These are phyloP conservation scores for Geranomyces michiganensis DNA, from an alignment of 192 early-diverging fungal genomes.

Conservation along the genomic window DNA sequence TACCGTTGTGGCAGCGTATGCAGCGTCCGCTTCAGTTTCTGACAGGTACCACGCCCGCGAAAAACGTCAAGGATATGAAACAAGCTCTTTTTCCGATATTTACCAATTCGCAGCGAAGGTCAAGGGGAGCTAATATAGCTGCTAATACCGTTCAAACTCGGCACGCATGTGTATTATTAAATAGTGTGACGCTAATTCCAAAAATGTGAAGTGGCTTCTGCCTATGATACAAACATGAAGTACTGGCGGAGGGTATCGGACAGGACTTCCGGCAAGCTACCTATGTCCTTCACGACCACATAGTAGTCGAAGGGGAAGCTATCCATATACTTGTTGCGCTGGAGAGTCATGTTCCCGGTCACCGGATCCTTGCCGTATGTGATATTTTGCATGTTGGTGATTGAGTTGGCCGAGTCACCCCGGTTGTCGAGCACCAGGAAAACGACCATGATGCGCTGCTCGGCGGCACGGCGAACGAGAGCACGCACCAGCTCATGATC, in stretches of 20 bases:
- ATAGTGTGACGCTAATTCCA: too few relatives aligned
- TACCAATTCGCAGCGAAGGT: too few relatives aligned
- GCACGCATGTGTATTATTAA: too few relatives aligned
- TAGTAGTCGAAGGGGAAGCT: constrained; percentile 99
- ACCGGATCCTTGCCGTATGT: constrained; percentile 59
- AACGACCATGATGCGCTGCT: constrained; percentile 91
- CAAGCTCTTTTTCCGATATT: too few relatives aligned
- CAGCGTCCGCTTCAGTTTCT: too few relatives aligned
- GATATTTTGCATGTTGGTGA: constrained; percentile 88
- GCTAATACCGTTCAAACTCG: too few relatives aligned
- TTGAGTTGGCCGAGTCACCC: constrained; percentile 72
- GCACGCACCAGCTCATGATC: constrained; percentile 84
- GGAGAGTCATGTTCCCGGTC: constrained; percentile 64
- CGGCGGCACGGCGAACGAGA: constrained; percentile 80
- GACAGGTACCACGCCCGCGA: too few relatives aligned
- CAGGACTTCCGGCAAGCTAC: constrained; percentile 82
- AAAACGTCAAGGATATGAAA: too few relatives aligned
- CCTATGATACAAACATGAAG: constrained; percentile 75
- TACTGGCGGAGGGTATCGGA: constrained; percentile 95
- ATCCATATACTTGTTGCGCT: constrained; percentile 85
- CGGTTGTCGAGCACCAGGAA: constrained; percentile 95
- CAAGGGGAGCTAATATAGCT: too few relatives aligned
- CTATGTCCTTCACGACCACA: constrained; percentile 86
- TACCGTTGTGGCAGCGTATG: too few relatives aligned
- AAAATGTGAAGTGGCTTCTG: neutral